These are phyloP conservation scores for Nidula microcarpa DNA, from an alignment of 768 basidiomycete genomes.

Conservation along the genomic window DNA sequence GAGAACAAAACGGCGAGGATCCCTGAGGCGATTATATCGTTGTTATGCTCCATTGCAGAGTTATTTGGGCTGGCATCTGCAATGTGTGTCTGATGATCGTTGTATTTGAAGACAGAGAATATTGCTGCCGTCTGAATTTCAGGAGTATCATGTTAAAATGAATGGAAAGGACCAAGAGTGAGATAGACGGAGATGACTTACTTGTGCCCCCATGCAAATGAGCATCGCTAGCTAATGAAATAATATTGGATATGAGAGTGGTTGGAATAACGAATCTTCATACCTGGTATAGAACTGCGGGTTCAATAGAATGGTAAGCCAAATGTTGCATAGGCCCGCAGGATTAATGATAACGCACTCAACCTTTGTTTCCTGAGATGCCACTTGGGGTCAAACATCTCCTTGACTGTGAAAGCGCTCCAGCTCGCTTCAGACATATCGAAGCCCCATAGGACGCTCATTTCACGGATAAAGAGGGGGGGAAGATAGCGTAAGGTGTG, in stretches of 20 bases:
- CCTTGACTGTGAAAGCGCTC: constrained; percentile 21
- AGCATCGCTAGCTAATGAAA: constrained; percentile 21
- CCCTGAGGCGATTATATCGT: constrained; percentile 23
- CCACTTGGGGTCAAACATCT: constrained; percentile 28
- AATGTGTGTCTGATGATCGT: constrained; percentile 22
- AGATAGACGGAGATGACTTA: constrained; percentile 1
- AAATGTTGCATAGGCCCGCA: no score
- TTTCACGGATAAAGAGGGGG: background rate
- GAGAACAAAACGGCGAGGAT: constrained; percentile 28
- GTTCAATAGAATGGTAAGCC: no score
- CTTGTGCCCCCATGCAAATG: constrained; percentile 26
- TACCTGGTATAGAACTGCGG: no score
- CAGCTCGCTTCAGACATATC: constrained; percentile 28
- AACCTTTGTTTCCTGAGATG: constrained; percentile 27
- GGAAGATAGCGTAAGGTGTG: no score
- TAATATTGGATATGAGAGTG: constrained; percentile 4
- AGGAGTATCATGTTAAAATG: no score
- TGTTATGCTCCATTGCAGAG: constrained; percentile 20
- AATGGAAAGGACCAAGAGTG: no score
- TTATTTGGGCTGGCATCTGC: constrained; percentile 9
- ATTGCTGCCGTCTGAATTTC: constrained; percentile 22
- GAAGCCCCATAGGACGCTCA: constrained; percentile 30
- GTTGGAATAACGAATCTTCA: background rate
- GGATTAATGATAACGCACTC: constrained; percentile 12
- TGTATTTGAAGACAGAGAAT: constrained; percentile 31